Base-by-base conservation (phyloP, 1,139 yeast genomes). In the Blastobotrys buckinghamii region DNA sequence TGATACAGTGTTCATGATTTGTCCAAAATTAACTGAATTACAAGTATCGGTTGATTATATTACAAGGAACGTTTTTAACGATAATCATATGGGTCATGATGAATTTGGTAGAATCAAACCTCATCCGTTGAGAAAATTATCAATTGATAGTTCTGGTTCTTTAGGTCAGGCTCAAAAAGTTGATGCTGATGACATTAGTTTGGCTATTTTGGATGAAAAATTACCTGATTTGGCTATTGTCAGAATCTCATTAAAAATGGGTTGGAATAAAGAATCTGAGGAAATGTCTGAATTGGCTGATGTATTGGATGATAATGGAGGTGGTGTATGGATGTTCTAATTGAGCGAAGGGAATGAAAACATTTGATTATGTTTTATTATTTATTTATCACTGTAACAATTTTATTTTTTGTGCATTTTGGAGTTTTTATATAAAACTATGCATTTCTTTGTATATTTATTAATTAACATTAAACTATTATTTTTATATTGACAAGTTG, bases 161-260 rank as follows among this genome's bases (percentile, higher is more conserved):
- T 72, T 90, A 54, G 97, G 97, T 1, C 87, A 92, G 45, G 77
- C 88, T 6, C 78, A 82, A 22, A 86, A 87, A 61, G 69, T 92
- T 29, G 88, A 86, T 58, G 96, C 97, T 0, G 84, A 87, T 56
- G 97, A 90, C 64, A 71, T 92, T 53, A 86, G 95, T 0, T 75
- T 89, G 46, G 97, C 97, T 0, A 68, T 90, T 17, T 75, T 80
- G 59, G 97, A 89, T 53, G 82, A 79, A 9, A 71, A 95, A 57
- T 67, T 92, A 19, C 96, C 96, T 0, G 57, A 71, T 42, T 70
- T 92, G 59, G 74, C 75, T 54, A 76, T 76, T 47, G 71, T 92
- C 2, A 73, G 83, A 44, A 76, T 89, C 44, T 83, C 94, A 17
- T 78, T 84, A 24, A 82, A 83, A 64, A 69, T 92, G 39, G 96